Evolutionary conservation across 2,329 filamentous ascomycete species (phyloP).

Genomic region (Diaporthe capsici): DNA sequence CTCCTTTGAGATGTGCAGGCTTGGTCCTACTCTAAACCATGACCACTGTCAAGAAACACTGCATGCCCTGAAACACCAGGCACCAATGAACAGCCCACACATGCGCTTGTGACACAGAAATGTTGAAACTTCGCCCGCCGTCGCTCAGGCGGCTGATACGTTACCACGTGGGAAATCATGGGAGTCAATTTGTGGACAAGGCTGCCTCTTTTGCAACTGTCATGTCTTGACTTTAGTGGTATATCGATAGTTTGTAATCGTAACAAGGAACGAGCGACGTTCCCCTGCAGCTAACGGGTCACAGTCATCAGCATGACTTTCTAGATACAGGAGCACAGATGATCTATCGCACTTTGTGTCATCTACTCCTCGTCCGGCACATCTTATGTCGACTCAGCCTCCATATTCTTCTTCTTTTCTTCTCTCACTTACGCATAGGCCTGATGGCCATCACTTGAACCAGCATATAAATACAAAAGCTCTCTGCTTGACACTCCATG

Average conservation of each 20-base stretch:
- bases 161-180: background rate
- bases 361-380: background rate
- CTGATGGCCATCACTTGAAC: no score
- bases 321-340: background rate
- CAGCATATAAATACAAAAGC: no score
- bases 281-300: background rate
- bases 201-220: background rate
- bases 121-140: background rate
- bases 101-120: background rate
- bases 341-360: background rate
- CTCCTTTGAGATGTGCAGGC: background rate
- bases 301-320: background rate
- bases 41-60: background rate
- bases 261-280: background rate
- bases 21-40: background rate
- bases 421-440: no score
- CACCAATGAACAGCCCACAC: background rate
- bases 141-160: background rate
- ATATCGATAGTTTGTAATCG: background rate
- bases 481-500: no score
- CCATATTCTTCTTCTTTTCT: no score
- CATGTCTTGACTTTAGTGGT: background rate
- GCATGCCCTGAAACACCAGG: constrained; percentile 21
- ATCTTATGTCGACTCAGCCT: background rate
- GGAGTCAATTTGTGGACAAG: background rate